phyloP scores from a whole-genome alignment of 108 stramenopile genomes.

The Nitzschia sp. region DNA sequence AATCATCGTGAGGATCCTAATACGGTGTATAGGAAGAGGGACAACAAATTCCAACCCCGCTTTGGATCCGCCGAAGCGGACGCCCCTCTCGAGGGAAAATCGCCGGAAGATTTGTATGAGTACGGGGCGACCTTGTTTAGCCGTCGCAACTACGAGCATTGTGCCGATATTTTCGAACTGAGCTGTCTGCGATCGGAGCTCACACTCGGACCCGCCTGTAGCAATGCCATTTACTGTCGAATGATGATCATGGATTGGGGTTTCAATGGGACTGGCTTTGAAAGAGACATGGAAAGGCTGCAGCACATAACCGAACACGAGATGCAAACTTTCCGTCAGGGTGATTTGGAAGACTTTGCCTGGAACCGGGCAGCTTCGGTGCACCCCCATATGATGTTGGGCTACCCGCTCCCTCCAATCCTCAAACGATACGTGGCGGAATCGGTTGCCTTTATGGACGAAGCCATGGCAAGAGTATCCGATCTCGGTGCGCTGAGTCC shows the following conservation, averaged over 20 bases:
- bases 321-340: slow-evolving; percentile 35
- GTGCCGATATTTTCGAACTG: slow-evolving; percentile 73
- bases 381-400: slow-evolving; percentile 72
- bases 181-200: slow-evolving; percentile 62
- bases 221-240: slow-evolving; percentile 78
- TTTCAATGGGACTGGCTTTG: slow-evolving; percentile 65
- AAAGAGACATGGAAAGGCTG: slow-evolving; percentile 67
- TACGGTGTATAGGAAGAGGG: slow-evolving; percentile 4
- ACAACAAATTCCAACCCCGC: slow-evolving; percentile 37
- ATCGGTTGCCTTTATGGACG: slow-evolving; percentile 73
- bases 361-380: slow-evolving; percentile 73
- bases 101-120: slow-evolving; percentile 76
- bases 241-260: slow-evolving; percentile 81
- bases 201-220: slow-evolving; percentile 55
- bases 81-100: slow-evolving; percentile 33
- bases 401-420: slow-evolving; percentile 65
- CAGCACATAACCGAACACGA: slow-evolving; percentile 46
- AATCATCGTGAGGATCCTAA: not conserved
- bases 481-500: slow-evolving; percentile 24
- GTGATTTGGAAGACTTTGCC: slow-evolving; percentile 32
- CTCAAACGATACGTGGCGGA: slow-evolving; percentile 76
- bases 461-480: slow-evolving; percentile 57
- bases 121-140: slow-evolving; percentile 61
- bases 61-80: slow-evolving; percentile 32
- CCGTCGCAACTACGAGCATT: slow-evolving; percentile 53